These are phyloP conservation scores for Primulina eburnea DNA, from an alignment of 257 asterid species.

Conservation along the genomic window DNA sequence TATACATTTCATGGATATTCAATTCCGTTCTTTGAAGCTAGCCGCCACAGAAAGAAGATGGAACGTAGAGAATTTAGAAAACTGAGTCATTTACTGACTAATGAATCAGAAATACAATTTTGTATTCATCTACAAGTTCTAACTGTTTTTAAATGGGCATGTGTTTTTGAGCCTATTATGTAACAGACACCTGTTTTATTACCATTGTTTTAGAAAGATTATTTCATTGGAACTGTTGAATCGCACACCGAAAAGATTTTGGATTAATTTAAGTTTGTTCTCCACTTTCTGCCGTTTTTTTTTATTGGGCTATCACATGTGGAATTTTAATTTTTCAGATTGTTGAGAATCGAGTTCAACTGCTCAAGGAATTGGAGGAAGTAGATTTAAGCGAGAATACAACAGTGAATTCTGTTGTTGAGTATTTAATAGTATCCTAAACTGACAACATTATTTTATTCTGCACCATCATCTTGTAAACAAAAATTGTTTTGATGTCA, in stretches of 20 bases:
- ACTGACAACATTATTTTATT: constrained; percentile 3
- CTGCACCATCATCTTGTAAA: not conserved
- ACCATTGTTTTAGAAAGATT: not conserved
- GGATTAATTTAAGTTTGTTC: not conserved
- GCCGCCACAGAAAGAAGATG: not conserved
- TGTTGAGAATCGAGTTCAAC: constrained; percentile 72
- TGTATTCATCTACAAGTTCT: no score
- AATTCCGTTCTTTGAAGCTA: not conserved
- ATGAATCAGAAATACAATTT: no score
- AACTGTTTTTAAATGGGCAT: not conserved
- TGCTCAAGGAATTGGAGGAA: constrained; percentile 63
- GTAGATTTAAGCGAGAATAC: constrained; percentile 50
- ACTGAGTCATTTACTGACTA: no score
- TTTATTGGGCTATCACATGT: not conserved
- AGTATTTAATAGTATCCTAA: constrained; percentile 71
- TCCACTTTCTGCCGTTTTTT: not conserved
- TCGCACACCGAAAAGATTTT: not conserved
- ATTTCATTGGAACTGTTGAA: not conserved
- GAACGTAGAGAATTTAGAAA: not conserved
- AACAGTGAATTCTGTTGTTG: constrained; percentile 49
- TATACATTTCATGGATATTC: not conserved
- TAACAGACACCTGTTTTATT: not conserved
- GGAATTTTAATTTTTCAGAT: constrained; percentile 52
- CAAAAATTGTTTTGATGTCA: not conserved
- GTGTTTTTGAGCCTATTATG: not conserved